Evolutionary conservation across 192 early-diverging fungal genomes (phyloP).

Genomic region (Funneliformis mosseae): DNA sequence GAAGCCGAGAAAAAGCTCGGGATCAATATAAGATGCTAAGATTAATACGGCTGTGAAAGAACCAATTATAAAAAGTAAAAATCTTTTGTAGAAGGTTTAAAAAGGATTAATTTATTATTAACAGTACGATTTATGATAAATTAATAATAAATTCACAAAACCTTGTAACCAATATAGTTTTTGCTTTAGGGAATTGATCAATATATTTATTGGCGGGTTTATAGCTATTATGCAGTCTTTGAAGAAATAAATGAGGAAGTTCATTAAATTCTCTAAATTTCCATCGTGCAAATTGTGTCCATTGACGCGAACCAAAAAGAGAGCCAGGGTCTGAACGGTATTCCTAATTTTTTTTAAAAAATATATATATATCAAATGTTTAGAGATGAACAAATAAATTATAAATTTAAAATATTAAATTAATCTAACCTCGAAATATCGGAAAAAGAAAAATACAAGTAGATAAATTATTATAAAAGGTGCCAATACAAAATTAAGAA

Average conservation of each 20-base stretch:
- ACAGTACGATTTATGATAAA: no score
- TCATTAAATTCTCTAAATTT: constrained; percentile 98
- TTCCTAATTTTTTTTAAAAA: constrained; percentile 50
- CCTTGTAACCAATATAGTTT: constrained; percentile 74
- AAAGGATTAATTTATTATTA: not conserved
- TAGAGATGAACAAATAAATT: not conserved
- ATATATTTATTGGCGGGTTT: constrained; percentile 81
- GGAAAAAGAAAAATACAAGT: constrained; percentile 85
- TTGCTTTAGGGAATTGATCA: constrained; percentile 86
- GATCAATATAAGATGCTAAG: constrained; percentile 79
- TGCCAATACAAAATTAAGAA: constrained; percentile 81
- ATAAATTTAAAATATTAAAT: constrained; percentile 25
- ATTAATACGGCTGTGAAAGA: constrained; percentile 87
- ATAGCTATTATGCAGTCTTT: constrained; percentile 74
- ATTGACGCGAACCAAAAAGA: constrained; percentile 72
- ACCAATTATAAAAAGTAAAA: constrained; percentile 88
- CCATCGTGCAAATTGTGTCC: constrained; percentile 86
- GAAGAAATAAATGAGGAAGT: constrained; percentile 84
- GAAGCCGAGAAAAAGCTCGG: constrained; percentile 85
- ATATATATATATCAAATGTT: not conserved
- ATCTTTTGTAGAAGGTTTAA: constrained; percentile 47
- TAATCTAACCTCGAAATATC: constrained; percentile 80
- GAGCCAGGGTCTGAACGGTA: constrained; percentile 80
- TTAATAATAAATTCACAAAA: constrained; percentile 22
- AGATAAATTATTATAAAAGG: constrained; percentile 87